phyloP scores from a whole-genome alignment of 331 rosid genomes.

The Phaseolus coccineus region DNA sequence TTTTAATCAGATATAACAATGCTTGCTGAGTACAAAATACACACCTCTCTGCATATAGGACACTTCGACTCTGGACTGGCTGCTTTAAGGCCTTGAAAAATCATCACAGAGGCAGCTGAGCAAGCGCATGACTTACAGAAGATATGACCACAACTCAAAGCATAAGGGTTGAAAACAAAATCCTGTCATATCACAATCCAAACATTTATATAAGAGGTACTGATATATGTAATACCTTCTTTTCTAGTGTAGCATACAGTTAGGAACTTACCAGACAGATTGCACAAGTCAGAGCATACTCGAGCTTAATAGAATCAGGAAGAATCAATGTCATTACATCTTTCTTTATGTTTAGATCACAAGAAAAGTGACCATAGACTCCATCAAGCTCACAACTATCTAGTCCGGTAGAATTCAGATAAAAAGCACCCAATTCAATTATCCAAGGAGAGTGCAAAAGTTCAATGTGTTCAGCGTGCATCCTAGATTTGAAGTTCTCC shows the following conservation, averaged over 20 bases:
- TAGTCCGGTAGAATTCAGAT: slow-evolving; percentile 65
- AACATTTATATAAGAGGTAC: slow-evolving; percentile 30
- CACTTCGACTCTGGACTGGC: slow-evolving; percentile 73
- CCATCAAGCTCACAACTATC: slow-evolving; percentile 57
- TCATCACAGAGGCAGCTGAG: slow-evolving; percentile 83
- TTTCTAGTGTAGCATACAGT: slow-evolving; percentile 11
- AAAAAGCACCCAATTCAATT: slow-evolving; percentile 88
- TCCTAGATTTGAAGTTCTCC: slow-evolving; percentile 73
- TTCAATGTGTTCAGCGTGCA: slow-evolving; percentile 79
- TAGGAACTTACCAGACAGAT: slow-evolving; percentile 82
- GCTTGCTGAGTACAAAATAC: slow-evolving; percentile 22
- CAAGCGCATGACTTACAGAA: slow-evolving; percentile 96
- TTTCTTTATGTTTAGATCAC: slow-evolving; percentile 53
- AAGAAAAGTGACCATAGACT: slow-evolving; percentile 63
- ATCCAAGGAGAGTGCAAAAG: slow-evolving; percentile 95
- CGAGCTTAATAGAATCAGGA: slow-evolving; percentile 71
- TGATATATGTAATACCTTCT: background rate
- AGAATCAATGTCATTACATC: slow-evolving; percentile 71
- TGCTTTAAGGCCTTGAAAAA: slow-evolving; percentile 77
- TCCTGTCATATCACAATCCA: slow-evolving; percentile 61
- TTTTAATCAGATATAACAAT: background rate
- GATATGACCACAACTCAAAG: slow-evolving; percentile 88
- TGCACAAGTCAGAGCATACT: slow-evolving; percentile 84
- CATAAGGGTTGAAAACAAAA: slow-evolving; percentile 76
- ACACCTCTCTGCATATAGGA: slow-evolving; percentile 93